phyloP scores from a whole-genome alignment of 768 basidiomycete species.

The Coprinellus micaceus region DNA sequence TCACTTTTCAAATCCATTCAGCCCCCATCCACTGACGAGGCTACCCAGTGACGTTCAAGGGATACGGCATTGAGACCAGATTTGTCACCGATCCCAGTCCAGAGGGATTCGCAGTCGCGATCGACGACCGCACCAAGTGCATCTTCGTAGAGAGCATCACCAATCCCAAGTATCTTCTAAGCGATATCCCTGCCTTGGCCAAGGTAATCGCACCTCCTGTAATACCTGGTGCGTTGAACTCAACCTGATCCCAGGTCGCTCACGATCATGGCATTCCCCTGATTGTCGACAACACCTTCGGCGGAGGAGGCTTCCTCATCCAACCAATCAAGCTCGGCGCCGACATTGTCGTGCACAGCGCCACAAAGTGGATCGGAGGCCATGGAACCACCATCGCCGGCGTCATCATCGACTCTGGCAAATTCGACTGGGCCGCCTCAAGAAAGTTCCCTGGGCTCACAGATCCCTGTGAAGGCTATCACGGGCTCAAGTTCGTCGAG shows the following conservation, averaged over 20 bases:
- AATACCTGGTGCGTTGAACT: neutral
- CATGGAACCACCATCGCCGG: slow-evolving; percentile 81
- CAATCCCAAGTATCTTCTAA: slow-evolving; percentile 72
- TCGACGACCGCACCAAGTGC: slow-evolving; percentile 76
- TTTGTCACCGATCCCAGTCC: slow-evolving; percentile 58
- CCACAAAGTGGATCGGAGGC: slow-evolving; percentile 83
- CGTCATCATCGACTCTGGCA: slow-evolving; percentile 69
- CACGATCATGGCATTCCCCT: slow-evolving; percentile 70
- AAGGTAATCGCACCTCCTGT: slow-evolving; percentile 42
- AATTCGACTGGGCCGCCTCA: slow-evolving; percentile 68
- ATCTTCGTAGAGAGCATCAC: slow-evolving; percentile 75
- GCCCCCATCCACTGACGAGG: neutral
- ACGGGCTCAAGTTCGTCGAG: slow-evolving; percentile 64
- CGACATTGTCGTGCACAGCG: slow-evolving; percentile 63
- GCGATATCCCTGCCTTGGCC: slow-evolving; percentile 64
- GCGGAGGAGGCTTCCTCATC: slow-evolving; percentile 71
- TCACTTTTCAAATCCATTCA: neutral
- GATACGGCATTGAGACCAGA: slow-evolving; percentile 60
- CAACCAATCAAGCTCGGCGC: slow-evolving; percentile 72
- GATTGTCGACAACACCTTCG: slow-evolving; percentile 80
- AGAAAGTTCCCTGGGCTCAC: slow-evolving; percentile 75
- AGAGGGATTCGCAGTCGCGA: slow-evolving; percentile 57
- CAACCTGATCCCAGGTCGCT: slow-evolving; percentile 36
- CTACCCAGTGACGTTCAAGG: slow-evolving; percentile 53
- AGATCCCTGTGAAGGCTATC: slow-evolving; percentile 70